phyloP scores from a whole-genome alignment of 192 early-diverging fungal genomes.

The Fimicolochytrium jonesii region DNA sequence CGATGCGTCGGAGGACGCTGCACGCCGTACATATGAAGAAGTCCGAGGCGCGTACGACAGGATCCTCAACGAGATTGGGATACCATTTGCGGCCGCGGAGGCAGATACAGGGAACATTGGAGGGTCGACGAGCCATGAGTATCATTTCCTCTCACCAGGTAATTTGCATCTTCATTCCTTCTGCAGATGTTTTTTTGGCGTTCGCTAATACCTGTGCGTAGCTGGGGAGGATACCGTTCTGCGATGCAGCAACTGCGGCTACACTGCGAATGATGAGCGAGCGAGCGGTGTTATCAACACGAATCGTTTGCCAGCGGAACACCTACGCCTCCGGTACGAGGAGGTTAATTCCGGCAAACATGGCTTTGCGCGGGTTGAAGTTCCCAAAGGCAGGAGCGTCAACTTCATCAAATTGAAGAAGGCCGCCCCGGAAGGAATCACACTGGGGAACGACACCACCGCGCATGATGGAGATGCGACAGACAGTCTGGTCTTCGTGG shows the following conservation, averaged over 20 bases:
- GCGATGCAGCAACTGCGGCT: slow-evolving; percentile 66
- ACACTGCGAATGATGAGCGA: slow-evolving; percentile 82
- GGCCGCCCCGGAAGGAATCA: not conserved
- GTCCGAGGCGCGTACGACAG: slow-evolving; percentile 71
- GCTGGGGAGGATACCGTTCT: slow-evolving; percentile 82
- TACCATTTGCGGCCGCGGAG: slow-evolving; percentile 75
- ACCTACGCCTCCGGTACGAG: too few relatives aligned
- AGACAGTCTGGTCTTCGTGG: not conserved
- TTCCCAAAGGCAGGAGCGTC: slow-evolving; percentile 1
- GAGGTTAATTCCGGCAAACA: too few relatives aligned
- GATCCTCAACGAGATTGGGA: slow-evolving; percentile 72
- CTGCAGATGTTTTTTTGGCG: too few relatives aligned
- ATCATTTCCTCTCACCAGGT: slow-evolving; percentile 72
- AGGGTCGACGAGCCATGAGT: slow-evolving; percentile 84
- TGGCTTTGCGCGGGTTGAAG: not conserved
- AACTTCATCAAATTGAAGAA: slow-evolving; percentile 7
- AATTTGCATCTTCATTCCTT: too few relatives aligned
- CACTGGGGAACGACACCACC: not conserved
- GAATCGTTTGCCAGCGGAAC: too few relatives aligned
- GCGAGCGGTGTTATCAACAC: slow-evolving; percentile 45
- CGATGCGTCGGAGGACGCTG: slow-evolving; percentile 63
- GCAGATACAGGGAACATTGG: slow-evolving; percentile 93
- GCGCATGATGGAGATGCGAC: not conserved
- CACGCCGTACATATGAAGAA: slow-evolving; percentile 70
- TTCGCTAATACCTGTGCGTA: not conserved